These are phyloP conservation scores for Lolium rigidum DNA, from an alignment of 176 grass and related monocot species.

Conservation along the genomic window DNA sequence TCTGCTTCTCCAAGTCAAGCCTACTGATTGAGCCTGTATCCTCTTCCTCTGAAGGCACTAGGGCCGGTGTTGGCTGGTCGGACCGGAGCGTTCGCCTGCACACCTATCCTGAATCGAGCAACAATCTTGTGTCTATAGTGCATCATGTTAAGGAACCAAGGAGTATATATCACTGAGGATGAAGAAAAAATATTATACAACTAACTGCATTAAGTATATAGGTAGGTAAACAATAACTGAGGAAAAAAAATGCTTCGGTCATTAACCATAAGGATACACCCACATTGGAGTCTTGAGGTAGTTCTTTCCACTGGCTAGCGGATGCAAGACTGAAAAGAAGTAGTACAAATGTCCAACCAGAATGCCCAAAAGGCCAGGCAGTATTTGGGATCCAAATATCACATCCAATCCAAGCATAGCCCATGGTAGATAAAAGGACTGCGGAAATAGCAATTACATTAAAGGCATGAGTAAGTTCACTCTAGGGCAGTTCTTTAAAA, in stretches of 20 bases:
- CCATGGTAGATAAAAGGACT: slow-evolving; percentile 99
- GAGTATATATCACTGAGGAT: slow-evolving; percentile 11
- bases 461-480: not conserved
- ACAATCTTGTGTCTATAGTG: slow-evolving; percentile 86
- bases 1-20: not conserved
- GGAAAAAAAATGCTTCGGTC: slow-evolving; percentile 42
- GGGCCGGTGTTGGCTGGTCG: slow-evolving; percentile 38
- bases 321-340: slow-evolving; percentile 86
- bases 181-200: not conserved
- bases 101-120: slow-evolving; percentile 62
- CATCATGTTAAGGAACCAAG: slow-evolving; percentile 64
- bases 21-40: slow-evolving; percentile 76
- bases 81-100: slow-evolving; percentile 54
- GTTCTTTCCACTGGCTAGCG: slow-evolving; percentile 79
- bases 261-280: slow-evolving; percentile 85
- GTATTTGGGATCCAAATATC: slow-evolving; percentile 75
- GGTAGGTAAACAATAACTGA: slow-evolving; percentile 17
- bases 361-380: slow-evolving; percentile 81
- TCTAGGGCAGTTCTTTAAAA: not conserved
- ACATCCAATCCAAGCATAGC: slow-evolving; percentile 86
- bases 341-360: slow-evolving; percentile 92
- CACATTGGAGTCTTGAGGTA: slow-evolving; percentile 87
- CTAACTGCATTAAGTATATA: slow-evolving; percentile 6
- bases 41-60: slow-evolving; percentile 73
- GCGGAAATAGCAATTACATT: slow-evolving; percentile 39